Conservation (phyloP, 305 asterid genomes). For the Coffea humblotiana region DNA sequence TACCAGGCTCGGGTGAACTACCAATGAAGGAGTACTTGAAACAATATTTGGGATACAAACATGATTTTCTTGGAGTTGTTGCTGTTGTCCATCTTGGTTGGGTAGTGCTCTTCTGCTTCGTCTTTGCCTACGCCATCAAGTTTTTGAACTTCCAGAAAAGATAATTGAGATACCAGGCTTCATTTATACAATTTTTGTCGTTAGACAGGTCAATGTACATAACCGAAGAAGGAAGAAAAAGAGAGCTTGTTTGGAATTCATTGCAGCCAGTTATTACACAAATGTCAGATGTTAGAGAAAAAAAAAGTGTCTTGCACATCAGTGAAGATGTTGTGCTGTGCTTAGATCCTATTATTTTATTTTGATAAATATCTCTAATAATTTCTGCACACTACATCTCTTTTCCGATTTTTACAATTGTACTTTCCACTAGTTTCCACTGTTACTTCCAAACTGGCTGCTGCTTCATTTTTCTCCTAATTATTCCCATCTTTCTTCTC, state of each 20-base stretch:
- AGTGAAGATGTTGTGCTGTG: not conserved
- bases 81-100: slow-evolving; percentile 70
- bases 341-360: not conserved
- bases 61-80: slow-evolving; percentile 75
- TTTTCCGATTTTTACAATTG: not conserved
- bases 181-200: not conserved
- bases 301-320: not conserved
- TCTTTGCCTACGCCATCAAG: slow-evolving; percentile 79
- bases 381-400: not conserved
- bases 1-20: slow-evolving; percentile 51
- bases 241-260: not conserved
- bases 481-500: too few species aligned
- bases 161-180: slow-evolving; percentile 32
- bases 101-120: slow-evolving; percentile 67
- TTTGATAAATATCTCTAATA: not conserved
- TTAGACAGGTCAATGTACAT: slow-evolving; percentile 10
- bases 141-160: slow-evolving; percentile 87
- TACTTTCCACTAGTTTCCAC: too few species aligned
- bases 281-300: not conserved
- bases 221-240: not conserved
- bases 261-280: not conserved
- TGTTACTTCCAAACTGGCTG: not conserved
- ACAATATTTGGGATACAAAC: slow-evolving; percentile 46
- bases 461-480: not conserved
- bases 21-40: slow-evolving; percentile 50